Evolutionary conservation across 345 rosid genomes (phyloP).

Genomic region (Sapria himalayana): DNA sequence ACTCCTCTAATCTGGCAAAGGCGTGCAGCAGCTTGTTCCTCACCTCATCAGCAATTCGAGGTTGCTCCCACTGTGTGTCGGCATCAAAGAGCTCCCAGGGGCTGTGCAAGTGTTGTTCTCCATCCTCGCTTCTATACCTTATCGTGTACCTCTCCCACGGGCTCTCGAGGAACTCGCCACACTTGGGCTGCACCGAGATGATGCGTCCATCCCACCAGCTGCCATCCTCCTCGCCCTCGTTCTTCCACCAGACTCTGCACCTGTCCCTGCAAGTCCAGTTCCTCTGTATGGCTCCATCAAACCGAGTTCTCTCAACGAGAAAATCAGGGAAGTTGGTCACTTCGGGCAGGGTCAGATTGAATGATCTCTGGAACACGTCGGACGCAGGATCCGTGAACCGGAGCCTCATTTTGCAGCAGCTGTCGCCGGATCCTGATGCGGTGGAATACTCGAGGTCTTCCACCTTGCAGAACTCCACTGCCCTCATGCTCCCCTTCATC

Average conservation of each 20-base stretch:
- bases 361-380: constrained; percentile 23
- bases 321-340: constrained; percentile 79
- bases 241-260: constrained; percentile 94
- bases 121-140: constrained; percentile 60
- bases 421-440: constrained; percentile 86
- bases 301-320: constrained; percentile 85
- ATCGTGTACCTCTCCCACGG: constrained; percentile 89
- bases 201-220: constrained; percentile 95
- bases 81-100: constrained; percentile 98
- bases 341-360: constrained; percentile 67
- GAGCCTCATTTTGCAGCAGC: constrained; percentile 91
- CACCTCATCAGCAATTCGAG: constrained; percentile 34
- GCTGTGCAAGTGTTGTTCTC: constrained; percentile 63
- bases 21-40: constrained; percentile 34
- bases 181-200: constrained; percentile 44
- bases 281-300: constrained; percentile 52
- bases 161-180: constrained; percentile 59
- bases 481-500: constrained; percentile 34
- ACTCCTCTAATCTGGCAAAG: constrained; percentile 37
- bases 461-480: constrained; percentile 73
- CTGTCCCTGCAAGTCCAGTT: constrained; percentile 83
- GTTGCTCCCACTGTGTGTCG: constrained; percentile 50
- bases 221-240: constrained; percentile 67
- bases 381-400: constrained; percentile 56
- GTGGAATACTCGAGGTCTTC: constrained; percentile 69